A percentile compares a stretch with the other conserved stretches of the same genome.
phyloP scores from a whole-genome alignment of 805 yeast species.

The Starmera caribaea region DNA sequence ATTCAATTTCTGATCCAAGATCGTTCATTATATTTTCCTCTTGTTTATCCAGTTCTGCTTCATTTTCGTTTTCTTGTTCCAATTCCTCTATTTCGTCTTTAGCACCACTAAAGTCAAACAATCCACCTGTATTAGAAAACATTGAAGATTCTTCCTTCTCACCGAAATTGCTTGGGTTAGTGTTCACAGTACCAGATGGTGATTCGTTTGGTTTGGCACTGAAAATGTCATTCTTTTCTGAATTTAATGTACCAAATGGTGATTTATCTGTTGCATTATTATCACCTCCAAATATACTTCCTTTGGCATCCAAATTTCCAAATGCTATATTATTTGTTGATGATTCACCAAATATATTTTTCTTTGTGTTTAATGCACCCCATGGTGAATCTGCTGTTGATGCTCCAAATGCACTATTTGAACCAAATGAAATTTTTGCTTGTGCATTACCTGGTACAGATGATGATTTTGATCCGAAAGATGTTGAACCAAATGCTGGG shows the following conservation, averaged over 20 bases:
- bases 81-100: too few species aligned
- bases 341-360: constrained; percentile 7
- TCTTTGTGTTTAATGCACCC: background rate
- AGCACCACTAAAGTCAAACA: too few species aligned
- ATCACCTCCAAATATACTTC: background rate
- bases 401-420: background rate
- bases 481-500: constrained; percentile 5
- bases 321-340: background rate
- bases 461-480: constrained; percentile 1
- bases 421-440: too few species aligned
- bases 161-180: too few species aligned
- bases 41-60: background rate
- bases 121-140: too few species aligned
- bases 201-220: background rate
- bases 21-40: background rate
- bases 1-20: background rate
- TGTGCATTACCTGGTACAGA: background rate
- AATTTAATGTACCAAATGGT: background rate
- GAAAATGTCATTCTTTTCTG: background rate
- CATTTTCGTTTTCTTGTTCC: background rate
- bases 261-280: background rate
- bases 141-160: background rate
- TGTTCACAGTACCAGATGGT: background rate
- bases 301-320: background rate
- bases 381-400: background rate